These are phyloP conservation scores for Cercospora sp. DNA, from an alignment of 2,329 filamentous ascomycete species.

Conservation along the genomic window DNA sequence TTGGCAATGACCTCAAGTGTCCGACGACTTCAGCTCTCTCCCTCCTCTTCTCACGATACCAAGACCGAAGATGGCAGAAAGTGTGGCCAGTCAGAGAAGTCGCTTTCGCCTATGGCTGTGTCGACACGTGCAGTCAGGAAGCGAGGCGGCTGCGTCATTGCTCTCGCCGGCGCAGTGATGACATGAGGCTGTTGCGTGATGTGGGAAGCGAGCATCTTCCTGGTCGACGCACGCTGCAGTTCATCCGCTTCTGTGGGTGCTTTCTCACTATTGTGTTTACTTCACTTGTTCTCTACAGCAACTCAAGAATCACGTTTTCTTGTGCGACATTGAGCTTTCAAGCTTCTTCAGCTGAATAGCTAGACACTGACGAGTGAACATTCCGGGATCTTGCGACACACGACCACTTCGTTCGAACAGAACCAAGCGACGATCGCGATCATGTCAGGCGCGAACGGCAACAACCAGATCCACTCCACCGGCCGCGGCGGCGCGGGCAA, in stretches of 20 bases:
- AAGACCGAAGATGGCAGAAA: background rate
- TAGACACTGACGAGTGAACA: background rate
- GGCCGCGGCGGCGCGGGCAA: slow-evolving; percentile 61
- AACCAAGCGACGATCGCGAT: background rate
- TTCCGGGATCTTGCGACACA: background rate
- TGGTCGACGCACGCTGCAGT: background rate
- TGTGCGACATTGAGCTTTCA: background rate
- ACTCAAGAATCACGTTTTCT: background rate
- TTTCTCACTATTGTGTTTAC: background rate
- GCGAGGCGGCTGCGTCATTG: slow-evolving; percentile 6
- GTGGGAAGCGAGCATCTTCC: slow-evolving; percentile 4
- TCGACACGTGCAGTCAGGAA: background rate
- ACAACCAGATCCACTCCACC: slow-evolving; percentile 48
- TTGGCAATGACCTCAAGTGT: slow-evolving; percentile 13
- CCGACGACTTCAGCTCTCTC: background rate
- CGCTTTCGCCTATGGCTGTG: background rate
- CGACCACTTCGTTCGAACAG: background rate
- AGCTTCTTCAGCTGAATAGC: background rate
- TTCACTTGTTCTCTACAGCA: background rate
- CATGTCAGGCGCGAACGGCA: slow-evolving; percentile 12
- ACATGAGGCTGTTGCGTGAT: background rate
- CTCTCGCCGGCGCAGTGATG: background rate
- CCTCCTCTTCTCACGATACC: background rate
- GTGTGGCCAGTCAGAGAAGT: background rate
- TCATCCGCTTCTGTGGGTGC: background rate